Base-by-base conservation (phyloP, 306 rosid species). In the Oemleria cerasiformis region DNA sequence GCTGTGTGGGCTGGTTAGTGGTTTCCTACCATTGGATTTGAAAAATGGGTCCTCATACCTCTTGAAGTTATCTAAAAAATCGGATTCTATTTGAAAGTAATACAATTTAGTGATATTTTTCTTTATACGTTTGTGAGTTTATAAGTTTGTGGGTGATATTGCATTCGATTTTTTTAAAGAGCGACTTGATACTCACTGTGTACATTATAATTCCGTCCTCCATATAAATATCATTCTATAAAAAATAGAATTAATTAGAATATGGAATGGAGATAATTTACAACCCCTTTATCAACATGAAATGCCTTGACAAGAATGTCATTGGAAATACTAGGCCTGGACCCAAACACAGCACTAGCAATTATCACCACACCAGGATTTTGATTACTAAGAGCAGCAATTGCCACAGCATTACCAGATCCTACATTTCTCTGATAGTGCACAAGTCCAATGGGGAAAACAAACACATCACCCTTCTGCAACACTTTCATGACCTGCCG, bases 401-500 rank as follows among this genome's bases (percentile, higher is more conserved):
- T 25, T 23, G 83, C 86, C 13, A 71, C 80, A 0, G 78, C 83
- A 3, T 53, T 63, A 1, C 80, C 50, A 7, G 39, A 8, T 2
- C 86, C 83, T 8, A 78, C 74, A 45, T 82, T 78, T 17, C 47
- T 73, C 74, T 82, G 86, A 10, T 70, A 82, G 44, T 82, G 86
- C 8, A 78, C 79, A 4, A 82, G 75, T 6, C 86, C 86, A 1
- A 65, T 25, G 0, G 80, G 86, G 38, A 82, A 82, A 5, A 75
- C 86, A 34, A 82, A 82, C 63, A 75, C 86, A 42, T 82, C 86
- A 0, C 86, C 86, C 57, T 78, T 78, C 5, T 75, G 64, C 44
- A 82, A 53, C 48, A 82, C 86, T 39, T 71, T 74, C 30, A 75
- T 49, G 72, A 82, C 57, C 68, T 62, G 77, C 13, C 68, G 71